phyloP scores from a whole-genome alignment of 176 grass and related monocot genomes.

The Musa itinerans region DNA sequence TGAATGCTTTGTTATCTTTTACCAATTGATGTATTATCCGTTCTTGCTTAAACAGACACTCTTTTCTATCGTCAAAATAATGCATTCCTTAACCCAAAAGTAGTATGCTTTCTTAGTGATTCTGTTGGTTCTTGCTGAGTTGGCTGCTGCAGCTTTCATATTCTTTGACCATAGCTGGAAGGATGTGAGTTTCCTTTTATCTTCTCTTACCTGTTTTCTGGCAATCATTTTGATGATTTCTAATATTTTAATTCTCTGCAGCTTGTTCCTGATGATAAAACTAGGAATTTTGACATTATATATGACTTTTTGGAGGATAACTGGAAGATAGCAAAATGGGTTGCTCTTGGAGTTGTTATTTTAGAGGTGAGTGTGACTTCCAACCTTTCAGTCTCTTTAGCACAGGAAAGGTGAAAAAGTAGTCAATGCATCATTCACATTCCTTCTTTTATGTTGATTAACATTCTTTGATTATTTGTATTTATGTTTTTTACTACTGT shows the following conservation, averaged over 20 bases:
- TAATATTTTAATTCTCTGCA: slow-evolving; percentile 26
- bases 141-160: slow-evolving; percentile 87
- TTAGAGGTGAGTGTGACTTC: slow-evolving; percentile 42
- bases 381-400: not conserved
- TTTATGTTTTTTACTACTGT: not conserved
- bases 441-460: not conserved
- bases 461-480: not conserved
- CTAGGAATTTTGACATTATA: slow-evolving; percentile 65
- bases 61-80: not conserved
- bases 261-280: slow-evolving; percentile 86
- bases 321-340: slow-evolving; percentile 91
- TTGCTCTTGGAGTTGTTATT: slow-evolving; percentile 68
- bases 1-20: not conserved
- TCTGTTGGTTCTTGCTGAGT: slow-evolving; percentile 67
- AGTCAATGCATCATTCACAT: not conserved
- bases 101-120: slow-evolving; percentile 80
- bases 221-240: not conserved
- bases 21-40: not conserved
- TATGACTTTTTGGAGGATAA: slow-evolving; percentile 74
- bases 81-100: slow-evolving; percentile 51
- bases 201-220: slow-evolving; percentile 10
- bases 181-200: slow-evolving; percentile 57
- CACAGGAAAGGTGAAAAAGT: no score
- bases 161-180: slow-evolving; percentile 98
- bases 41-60: not conserved